These are phyloP conservation scores for Mortierella sp. DNA, from an alignment of 371 early-diverging fungal genomes.

Conservation along the genomic window DNA sequence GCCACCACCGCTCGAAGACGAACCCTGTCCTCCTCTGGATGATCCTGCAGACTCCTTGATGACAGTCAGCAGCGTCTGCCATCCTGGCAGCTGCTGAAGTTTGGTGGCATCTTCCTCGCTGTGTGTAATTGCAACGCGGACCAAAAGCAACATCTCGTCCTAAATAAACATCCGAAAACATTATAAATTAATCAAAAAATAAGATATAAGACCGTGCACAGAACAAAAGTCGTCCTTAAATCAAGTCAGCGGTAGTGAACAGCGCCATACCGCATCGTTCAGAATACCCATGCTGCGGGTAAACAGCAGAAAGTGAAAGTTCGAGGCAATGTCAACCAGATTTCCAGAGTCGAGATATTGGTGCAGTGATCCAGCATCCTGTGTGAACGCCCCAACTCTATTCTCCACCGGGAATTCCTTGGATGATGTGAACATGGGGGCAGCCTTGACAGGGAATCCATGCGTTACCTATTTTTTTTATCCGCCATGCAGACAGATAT, in stretches of 20 bases:
- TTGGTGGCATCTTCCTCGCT: slow-evolving; percentile 56
- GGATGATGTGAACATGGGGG: slow-evolving; percentile 76
- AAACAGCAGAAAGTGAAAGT: slow-evolving; percentile 88
- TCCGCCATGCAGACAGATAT: no score
- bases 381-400: slow-evolving; percentile 57
- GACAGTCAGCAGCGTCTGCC: slow-evolving; percentile 83
- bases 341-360: slow-evolving; percentile 54
- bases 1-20: slow-evolving; percentile 21
- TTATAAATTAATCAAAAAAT: slow-evolving; percentile 14
- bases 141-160: slow-evolving; percentile 68
- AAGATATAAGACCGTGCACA: neutral
- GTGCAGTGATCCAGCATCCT: slow-evolving; percentile 56
- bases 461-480: slow-evolving; percentile 87
- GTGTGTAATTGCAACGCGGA: slow-evolving; percentile 62
- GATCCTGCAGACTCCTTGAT: slow-evolving; percentile 68
- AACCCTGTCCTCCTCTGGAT: slow-evolving; percentile 19
- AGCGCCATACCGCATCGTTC: slow-evolving; percentile 48
- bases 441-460: slow-evolving; percentile 90
- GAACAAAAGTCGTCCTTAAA: no score
- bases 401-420: slow-evolving; percentile 82
- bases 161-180: no score
- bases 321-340: slow-evolving; percentile 66
- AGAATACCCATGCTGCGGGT: slow-evolving; percentile 65
- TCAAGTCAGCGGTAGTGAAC: no score
- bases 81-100: slow-evolving; percentile 69